phyloP scores from a whole-genome alignment of 1,139 yeast genomes.

The Geotrichum phurueaensis region DNA sequence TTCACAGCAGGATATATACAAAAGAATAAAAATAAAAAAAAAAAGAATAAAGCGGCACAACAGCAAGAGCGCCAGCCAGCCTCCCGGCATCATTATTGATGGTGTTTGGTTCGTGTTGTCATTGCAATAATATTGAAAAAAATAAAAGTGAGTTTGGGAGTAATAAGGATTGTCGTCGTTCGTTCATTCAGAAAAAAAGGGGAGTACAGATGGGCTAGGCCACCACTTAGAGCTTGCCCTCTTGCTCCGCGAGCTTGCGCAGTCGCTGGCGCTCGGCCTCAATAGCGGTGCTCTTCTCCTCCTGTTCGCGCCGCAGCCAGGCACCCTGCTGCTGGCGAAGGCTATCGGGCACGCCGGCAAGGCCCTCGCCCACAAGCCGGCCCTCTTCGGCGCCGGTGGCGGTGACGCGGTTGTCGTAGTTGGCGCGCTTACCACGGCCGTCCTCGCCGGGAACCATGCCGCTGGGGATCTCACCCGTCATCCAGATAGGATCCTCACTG shows the following conservation, averaged over 20 bases:
- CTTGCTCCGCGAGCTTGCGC: constrained; percentile 30
- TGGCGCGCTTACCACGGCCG: constrained; percentile 10
- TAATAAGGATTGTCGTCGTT: no score
- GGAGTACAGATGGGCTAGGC: not conserved
- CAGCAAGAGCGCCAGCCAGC: not conserved
- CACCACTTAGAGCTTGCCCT: constrained; percentile 17
- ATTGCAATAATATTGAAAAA: no score
- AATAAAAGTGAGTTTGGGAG: no score
- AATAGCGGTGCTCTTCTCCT: constrained; percentile 57
- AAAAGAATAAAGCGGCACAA: not conserved
- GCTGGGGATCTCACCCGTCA: constrained; percentile 19
- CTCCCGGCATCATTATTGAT: not conserved
- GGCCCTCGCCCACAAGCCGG: constrained; percentile 3
- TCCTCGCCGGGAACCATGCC: constrained; percentile 17
- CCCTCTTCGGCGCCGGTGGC: constrained; percentile 7
- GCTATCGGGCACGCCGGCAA: constrained; percentile 9
- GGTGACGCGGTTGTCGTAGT: not conserved
- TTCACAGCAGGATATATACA: not conserved
- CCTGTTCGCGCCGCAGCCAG: constrained; percentile 33
- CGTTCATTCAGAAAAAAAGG: not conserved
- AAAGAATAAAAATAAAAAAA: not conserved
- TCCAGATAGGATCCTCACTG: constrained; percentile 16
- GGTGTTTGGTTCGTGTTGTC: no score
- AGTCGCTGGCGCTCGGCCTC: constrained; percentile 28
- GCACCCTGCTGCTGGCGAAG: constrained; percentile 4